These are phyloP conservation scores for Naumovozyma dairenensis DNA, from an alignment of 805 yeast species.

Conservation along the genomic window DNA sequence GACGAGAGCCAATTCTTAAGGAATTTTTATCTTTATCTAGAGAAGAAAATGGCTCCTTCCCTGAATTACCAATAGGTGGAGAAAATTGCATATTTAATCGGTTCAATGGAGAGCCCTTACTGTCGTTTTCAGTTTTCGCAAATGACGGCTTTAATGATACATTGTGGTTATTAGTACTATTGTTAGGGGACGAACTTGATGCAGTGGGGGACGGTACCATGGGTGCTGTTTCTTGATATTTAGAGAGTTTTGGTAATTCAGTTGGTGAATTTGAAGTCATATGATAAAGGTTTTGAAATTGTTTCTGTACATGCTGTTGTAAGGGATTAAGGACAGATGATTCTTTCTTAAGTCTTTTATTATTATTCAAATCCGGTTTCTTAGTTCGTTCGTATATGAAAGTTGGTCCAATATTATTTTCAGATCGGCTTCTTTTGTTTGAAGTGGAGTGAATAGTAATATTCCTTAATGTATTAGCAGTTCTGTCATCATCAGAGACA, in stretches of 20 bases:
- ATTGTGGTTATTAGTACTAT: constrained; percentile 1
- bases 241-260: neutral
- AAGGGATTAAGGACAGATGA: constrained; percentile 15
- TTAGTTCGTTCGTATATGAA: constrained; percentile 1
- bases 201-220: neutral
- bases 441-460: constrained; percentile 1
- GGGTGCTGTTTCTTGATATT: neutral
- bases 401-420: neutral
- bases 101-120: no score
- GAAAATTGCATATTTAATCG: no score
- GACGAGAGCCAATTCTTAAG: constrained; percentile 31
- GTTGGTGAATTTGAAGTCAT: constrained; percentile 7
- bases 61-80: constrained; percentile 1
- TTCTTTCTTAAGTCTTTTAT: constrained; percentile 1
- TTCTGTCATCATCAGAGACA: no score
- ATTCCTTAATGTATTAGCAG: no score
- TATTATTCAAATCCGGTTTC: constrained; percentile 1
- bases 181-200: neutral
- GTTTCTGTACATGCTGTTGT: constrained; percentile 22
- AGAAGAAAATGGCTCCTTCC: neutral
- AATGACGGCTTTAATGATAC: no score
- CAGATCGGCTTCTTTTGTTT: constrained; percentile 1
- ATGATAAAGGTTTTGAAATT: constrained; percentile 18
- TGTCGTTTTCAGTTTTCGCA: no score
- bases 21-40: neutral